Base-by-base conservation (phyloP, 495 filamentous ascomycete species). In the Chaetomium cochliodes region DNA sequence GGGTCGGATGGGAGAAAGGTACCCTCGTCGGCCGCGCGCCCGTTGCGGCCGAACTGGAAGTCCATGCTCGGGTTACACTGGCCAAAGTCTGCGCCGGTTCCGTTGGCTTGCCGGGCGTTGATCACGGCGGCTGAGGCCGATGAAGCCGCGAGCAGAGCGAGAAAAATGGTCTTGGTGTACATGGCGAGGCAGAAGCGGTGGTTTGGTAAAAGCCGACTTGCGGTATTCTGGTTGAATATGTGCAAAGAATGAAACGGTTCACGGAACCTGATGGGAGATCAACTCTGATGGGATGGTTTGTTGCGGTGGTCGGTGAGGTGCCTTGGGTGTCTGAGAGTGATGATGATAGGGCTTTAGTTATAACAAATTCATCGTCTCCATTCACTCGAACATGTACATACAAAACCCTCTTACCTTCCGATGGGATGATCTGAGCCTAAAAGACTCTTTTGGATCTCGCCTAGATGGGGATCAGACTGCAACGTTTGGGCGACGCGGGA, bases 41-140 rank as follows among this genome's bases (percentile, higher is more conserved):
- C 69, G 73, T 77, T 51, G 66, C 83, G 75, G 53, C 82, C 83
- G 63, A 78, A 78, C 67, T 82, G 77, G 71, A 85, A 86, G 68
- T 81, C 81, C 60, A 86, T 84, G 30, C 80, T 82, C 5, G 85
- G 85, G 4, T 73, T 79, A 77, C 84, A 86, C 15, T 74, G 69
- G 51, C 85, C 83, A 65, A 87, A 84, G 74, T 85, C 80, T 58
- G 76, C 76, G 20, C 62, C 69, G 6, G n/a, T 58, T 1, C 5
- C 70, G 66, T 71, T 68, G 39, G 47, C 53, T 46, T 71, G 69
- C 33, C 80, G 80, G 12, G 67, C 16, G 69, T 62, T 63, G 60
- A 74, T 42, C 51, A 65, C 68, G 13, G 68, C 70, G n/a, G 72
- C 72, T 1, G 68, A 72, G 62, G 67, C 72, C 33, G 69, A 63